Conservation (phyloP, 2,329 filamentous ascomycete species). For the Aspergillus niger region DNA sequence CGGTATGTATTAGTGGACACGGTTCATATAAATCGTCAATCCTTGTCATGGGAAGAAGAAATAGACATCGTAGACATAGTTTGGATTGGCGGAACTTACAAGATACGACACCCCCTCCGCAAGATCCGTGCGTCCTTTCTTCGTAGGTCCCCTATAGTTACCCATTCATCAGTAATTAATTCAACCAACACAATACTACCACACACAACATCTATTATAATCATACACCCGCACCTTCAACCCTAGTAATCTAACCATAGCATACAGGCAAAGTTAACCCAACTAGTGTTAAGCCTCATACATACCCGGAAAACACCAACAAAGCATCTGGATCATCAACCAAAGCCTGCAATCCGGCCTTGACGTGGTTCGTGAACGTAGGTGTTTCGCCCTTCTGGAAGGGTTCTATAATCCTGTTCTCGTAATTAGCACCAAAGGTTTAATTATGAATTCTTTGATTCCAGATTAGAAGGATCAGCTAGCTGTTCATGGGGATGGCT, state of each 20-base stretch:
- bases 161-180: not conserved
- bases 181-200: not conserved
- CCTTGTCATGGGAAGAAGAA: not conserved
- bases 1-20: not conserved
- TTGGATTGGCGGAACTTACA: slow-evolving; percentile 30
- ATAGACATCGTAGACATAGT: not conserved
- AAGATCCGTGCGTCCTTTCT: slow-evolving; percentile 52
- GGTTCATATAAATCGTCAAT: no score
- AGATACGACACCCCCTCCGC: slow-evolving; percentile 68
- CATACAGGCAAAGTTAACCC: no score
- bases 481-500: not conserved
- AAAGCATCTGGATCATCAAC: slow-evolving; percentile 51
- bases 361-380: slow-evolving; percentile 77
- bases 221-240: not conserved
- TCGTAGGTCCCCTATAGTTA: slow-evolving; percentile 61
- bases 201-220: not conserved
- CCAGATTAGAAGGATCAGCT: not conserved
- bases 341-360: slow-evolving; percentile 62
- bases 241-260: no score
- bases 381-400: slow-evolving; percentile 78
- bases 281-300: slow-evolving; percentile 15
- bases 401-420: slow-evolving; percentile 65
- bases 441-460: no score
- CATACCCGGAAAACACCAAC: slow-evolving; percentile 73
- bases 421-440: not conserved